These are phyloP conservation scores for Cymbomonas tetramitiformis DNA, from an alignment of 139 green algal genomes.

Conservation along the genomic window DNA sequence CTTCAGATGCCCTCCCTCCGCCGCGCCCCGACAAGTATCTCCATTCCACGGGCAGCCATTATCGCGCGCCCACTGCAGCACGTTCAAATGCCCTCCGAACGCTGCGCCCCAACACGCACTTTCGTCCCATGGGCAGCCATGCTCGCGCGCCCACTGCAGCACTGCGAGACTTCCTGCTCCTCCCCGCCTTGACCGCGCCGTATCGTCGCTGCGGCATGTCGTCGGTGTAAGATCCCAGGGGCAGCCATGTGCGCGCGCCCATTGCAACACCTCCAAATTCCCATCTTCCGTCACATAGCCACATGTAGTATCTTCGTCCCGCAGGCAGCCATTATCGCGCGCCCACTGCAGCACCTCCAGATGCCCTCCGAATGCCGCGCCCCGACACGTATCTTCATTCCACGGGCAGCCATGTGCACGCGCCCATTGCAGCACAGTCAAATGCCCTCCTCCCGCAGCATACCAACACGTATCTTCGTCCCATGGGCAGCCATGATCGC, in stretches of 20 bases:
- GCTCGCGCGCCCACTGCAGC: neutral
- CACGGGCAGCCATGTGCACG: neutral
- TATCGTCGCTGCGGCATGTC: no score
- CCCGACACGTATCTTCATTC: neutral
- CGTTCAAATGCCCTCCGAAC: no score
- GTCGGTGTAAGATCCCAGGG: no score
- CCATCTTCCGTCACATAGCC: no score
- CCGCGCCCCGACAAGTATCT: neutral
- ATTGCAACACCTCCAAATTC: no score
- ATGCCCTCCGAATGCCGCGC: neutral
- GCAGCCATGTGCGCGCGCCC: no score
- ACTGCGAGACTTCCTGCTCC: no score
- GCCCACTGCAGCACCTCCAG: neutral
- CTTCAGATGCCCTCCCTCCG: slow-evolving; percentile 4
- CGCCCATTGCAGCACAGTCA: neutral
- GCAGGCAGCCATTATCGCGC: neutral
- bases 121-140: neutral
- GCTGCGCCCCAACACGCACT: neutral
- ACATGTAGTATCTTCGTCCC: neutral
- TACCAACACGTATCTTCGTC: neutral
- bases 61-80: no score
- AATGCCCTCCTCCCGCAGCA: neutral
- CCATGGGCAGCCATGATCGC: no score
- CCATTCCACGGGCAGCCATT: neutral
- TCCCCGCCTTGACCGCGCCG: no score